Conservation (phyloP, 164 flowering plant genomes). For the Annona squamosa region DNA sequence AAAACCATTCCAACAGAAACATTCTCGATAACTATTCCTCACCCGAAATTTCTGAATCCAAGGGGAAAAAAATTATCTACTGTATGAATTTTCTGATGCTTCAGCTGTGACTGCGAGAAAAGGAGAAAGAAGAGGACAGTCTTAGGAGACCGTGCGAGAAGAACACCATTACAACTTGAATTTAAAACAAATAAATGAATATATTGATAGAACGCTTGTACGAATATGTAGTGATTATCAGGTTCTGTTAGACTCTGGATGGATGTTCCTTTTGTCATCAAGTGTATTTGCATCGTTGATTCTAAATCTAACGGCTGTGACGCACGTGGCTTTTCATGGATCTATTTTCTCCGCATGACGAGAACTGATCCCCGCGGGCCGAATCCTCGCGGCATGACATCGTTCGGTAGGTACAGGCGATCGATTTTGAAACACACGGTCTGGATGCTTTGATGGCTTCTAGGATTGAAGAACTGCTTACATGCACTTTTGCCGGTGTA, state of each 20-base stretch:
- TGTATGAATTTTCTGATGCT: not conserved
- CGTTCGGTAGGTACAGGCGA: too few relatives aligned
- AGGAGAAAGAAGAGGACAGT: not conserved
- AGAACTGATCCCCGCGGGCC: too few relatives aligned
- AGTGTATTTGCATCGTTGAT: not conserved
- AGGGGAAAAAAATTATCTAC: not conserved
- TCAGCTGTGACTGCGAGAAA: not conserved
- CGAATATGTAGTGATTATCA: not conserved
- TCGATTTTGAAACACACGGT: too few relatives aligned
- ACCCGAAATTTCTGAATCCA: not conserved
- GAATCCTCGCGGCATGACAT: too few relatives aligned
- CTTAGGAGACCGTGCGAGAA: not conserved
- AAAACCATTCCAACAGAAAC: constrained; percentile 39
- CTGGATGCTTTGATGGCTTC: too few relatives aligned
- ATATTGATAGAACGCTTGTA: not conserved
- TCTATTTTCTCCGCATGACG: too few relatives aligned
- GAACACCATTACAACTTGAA: not conserved
- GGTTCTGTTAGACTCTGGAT: not conserved
- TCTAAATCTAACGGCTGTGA: too few relatives aligned
- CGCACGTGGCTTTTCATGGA: too few relatives aligned
- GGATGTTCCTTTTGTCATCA: not conserved
- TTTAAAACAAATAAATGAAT: too few relatives aligned
- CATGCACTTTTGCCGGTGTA: too few relatives aligned
- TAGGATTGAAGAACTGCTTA: too few relatives aligned
- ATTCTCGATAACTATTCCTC: constrained; percentile 5